Conservation (phyloP, 106 monocot genomes). For the Acorus gramineus region DNA sequence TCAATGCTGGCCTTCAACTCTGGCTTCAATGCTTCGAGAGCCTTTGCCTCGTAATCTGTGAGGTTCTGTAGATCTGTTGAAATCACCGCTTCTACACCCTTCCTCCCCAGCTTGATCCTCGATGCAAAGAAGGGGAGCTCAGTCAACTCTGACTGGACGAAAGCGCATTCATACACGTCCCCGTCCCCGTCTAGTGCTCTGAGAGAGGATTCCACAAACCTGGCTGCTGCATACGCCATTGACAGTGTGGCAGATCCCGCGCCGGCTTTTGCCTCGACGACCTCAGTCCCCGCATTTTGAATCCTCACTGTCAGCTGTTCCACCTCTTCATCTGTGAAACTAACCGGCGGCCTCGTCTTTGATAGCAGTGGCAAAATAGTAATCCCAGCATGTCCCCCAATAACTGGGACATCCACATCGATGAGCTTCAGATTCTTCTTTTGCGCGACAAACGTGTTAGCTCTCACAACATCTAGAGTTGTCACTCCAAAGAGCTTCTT, state of each 20-base stretch:
- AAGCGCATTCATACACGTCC: constrained; percentile 53
- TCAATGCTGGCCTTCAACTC: constrained; percentile 55
- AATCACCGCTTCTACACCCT: constrained; percentile 38
- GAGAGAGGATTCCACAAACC: constrained; percentile 60
- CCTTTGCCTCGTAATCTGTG: constrained; percentile 42
- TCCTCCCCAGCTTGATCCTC: constrained; percentile 41
- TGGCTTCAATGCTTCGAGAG: constrained; percentile 38
- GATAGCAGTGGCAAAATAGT: constrained; percentile 60
- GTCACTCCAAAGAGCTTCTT: constrained; percentile 66
- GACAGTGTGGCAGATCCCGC: constrained; percentile 60
- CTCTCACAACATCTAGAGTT: constrained; percentile 57
- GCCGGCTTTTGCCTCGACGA: constrained; percentile 70
- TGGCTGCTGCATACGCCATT: constrained; percentile 64
- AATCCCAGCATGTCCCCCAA: constrained; percentile 60
- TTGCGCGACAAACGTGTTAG: constrained; percentile 65
- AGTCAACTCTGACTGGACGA: constrained; percentile 34
- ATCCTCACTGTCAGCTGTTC: constrained; percentile 37
- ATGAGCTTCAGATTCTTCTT: constrained; percentile 41
- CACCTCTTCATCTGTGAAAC: constrained; percentile 41
- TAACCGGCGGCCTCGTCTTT: constrained; percentile 29
- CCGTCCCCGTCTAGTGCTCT: constrained; percentile 44
- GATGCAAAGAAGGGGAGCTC: constrained; percentile 44
- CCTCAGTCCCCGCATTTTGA: constrained; percentile 68
- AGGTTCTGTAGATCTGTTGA: constrained; percentile 38
- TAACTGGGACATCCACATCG: constrained; percentile 50